Evolutionary conservation across 2,329 filamentous ascomycete species (phyloP).

Genomic region (Exophiala alcalophila): DNA sequence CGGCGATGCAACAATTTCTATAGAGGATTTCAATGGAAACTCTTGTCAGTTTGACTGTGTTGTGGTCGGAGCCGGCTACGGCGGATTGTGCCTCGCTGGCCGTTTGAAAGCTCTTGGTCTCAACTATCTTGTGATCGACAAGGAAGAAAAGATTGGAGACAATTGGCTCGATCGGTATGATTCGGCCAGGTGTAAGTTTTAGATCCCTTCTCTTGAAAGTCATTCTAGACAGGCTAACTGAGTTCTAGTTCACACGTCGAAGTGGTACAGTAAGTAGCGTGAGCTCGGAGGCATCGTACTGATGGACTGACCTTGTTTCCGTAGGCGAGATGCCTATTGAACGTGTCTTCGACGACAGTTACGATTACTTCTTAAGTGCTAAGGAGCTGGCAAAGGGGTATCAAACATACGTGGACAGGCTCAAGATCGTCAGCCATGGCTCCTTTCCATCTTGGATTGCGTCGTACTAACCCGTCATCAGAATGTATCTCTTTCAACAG

Average conservation of each 20-base stretch:
- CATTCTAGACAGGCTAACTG: too few species aligned
- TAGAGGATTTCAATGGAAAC: neutral
- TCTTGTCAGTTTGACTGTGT: constrained; percentile 35
- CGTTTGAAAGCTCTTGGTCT: constrained; percentile 45
- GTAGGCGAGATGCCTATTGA: too few species aligned
- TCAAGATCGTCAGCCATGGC: too few species aligned
- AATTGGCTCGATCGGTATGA: constrained; percentile 49
- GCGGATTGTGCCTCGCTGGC: constrained; percentile 45
- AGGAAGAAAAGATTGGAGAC: constrained; percentile 43
- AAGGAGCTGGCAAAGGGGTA: constrained; percentile 24
- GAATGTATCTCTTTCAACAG: too few species aligned
- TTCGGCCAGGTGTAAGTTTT: constrained; percentile 36
- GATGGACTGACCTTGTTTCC: too few species aligned
- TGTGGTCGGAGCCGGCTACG: constrained; percentile 44
- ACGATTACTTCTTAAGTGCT: constrained; percentile 28
- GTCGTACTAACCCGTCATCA: too few species aligned
- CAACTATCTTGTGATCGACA: constrained; percentile 44
- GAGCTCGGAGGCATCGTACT: too few species aligned
- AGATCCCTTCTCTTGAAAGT: constrained; percentile 1
- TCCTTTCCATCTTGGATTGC: too few species aligned
- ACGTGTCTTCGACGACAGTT: constrained; percentile 27
- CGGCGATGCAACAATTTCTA: neutral
- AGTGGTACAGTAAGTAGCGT: too few species aligned
- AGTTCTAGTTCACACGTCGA: too few species aligned
- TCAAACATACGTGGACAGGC: too few species aligned